Evolutionary conservation across 2,329 filamentous ascomycete genomes (phyloP).

Genomic region (Zasmidium angulare): DNA sequence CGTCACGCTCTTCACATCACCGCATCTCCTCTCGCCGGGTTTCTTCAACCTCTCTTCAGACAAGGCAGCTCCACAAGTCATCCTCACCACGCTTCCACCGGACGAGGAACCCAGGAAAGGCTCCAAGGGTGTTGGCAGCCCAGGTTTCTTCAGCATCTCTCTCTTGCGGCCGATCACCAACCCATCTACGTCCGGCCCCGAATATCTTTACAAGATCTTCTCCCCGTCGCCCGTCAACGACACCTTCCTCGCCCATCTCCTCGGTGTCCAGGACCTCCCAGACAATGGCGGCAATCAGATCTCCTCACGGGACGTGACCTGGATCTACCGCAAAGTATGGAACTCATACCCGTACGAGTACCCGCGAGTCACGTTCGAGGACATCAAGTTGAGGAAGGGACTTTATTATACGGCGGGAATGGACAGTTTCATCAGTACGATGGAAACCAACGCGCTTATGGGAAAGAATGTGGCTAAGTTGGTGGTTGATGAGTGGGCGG

Average conservation of each 20-base stretch:
- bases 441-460: conserved; percentile 94
- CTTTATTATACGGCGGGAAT: conserved; percentile 71
- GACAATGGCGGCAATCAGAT: conserved; percentile 30
- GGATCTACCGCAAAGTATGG: conserved; percentile 77
- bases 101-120: conserved; percentile 51
- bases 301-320: conserved; percentile 58
- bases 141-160: conserved; percentile 84
- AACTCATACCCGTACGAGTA: conserved; percentile 80
- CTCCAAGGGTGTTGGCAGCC: conserved; percentile 64
- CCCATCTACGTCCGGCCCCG: conserved; percentile 32
- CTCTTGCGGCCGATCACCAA: conserved; percentile 66
- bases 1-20: conserved; percentile 84
- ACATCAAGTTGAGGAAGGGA: conserved; percentile 65
- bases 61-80: conserved; percentile 65
- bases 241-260: conserved; percentile 49
- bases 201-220: conserved; percentile 69
- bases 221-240: conserved; percentile 52
- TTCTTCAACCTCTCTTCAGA: conserved; percentile 68
- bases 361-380: conserved; percentile 86
- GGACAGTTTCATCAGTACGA: conserved; percentile 92
- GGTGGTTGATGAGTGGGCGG: conserved; percentile 53
- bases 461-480: conserved; percentile 79
- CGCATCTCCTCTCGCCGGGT: conserved; percentile 65
- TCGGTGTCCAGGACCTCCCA: conserved; percentile 36
- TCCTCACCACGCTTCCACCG: conserved; percentile 77